Evolutionary conservation across 2,329 filamentous ascomycete genomes (phyloP), one percentile per base, ranked within the genome.

Genomic region (Colletotrichum sp.): DNA sequence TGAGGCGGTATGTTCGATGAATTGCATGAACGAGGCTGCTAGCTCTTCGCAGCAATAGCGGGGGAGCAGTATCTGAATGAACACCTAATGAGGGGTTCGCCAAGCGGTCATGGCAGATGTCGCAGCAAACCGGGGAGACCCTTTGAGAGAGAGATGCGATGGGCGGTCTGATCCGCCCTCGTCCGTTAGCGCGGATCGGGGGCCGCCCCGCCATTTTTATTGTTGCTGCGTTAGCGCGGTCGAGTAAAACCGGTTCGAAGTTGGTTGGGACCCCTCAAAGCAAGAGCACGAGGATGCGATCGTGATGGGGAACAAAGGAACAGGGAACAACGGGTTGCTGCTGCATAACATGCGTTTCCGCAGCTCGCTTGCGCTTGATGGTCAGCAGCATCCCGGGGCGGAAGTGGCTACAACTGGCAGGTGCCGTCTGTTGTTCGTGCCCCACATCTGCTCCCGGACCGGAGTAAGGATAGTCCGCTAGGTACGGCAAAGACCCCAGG

Each of bases 181-280:
- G 27, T 34, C 28, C 27, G n/a, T 71, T 66, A 66, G 72, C 61
- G 72, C 68, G 32, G n/a, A 71, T 71, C 72, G 61, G 27, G 52
- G 12, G 43, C 43, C 43, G 43, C 43, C 43, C 43, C 43, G 43
- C 39, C 18, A n/a, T 48, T 52, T 13, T 52, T 52, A 13, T 52
- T 12, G n/a, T 48, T 48, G 43, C 10, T 48, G 43, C 43, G 43
- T 22, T 52, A 52, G 43, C 43, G 43, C 43, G 43, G 43, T 22
- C 43, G 43, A 52, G 43, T 12, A 22, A 13, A 22, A 13, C 43
- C 43, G 43, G 6, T 22, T 22, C 3, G 43, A 22, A 52, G n/a
- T 22, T 22, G 43, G 43, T 22, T 52, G 43, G n/a, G 43, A 22
- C n/a, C n/a, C 43, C n/a, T 52, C 43, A 22, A 52, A 52, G 43